Conservation (phyloP, 2,329 filamentous ascomycete genomes). For the Cladosporium sp. region DNA sequence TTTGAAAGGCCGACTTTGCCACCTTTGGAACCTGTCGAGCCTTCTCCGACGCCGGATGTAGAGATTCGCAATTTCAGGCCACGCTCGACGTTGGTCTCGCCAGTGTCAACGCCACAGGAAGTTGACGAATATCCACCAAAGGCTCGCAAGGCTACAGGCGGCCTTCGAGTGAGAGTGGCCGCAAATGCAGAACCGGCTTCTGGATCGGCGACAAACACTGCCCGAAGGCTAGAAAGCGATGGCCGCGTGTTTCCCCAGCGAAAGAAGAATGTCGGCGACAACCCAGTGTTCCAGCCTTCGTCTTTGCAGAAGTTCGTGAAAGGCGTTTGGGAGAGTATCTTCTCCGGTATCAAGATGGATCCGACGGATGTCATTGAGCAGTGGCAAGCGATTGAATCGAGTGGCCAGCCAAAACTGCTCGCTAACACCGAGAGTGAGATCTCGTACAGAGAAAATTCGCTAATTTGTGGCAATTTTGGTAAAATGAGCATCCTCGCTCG, state of each 20-base stretch:
- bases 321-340: conserved; percentile 53
- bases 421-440: conserved; percentile 27
- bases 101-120: conserved; percentile 3
- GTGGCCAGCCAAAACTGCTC: conserved; percentile 30
- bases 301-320: conserved; percentile 51
- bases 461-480: conserved; percentile 37
- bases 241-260: conserved; percentile 29
- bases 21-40: background rate
- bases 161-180: conserved; percentile 32
- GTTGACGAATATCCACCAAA: conserved; percentile 42
- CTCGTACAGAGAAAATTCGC: conserved; percentile 23
- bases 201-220: conserved; percentile 17
- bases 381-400: conserved; percentile 36
- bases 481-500: conserved; percentile 47
- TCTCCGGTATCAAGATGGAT: conserved; percentile 44
- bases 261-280: conserved; percentile 35
- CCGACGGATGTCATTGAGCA: conserved; percentile 39
- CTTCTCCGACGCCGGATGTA: background rate
- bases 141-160: conserved; percentile 37
- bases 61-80: conserved; percentile 17
- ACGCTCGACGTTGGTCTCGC: conserved; percentile 5
- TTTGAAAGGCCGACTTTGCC: conserved; percentile 5
- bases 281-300: conserved; percentile 48
- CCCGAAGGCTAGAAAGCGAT: conserved; percentile 27
- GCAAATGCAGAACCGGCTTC: conserved; percentile 16